phyloP scores from a whole-genome alignment of 2,329 filamentous ascomycete species.

The Nemania diffusa region DNA sequence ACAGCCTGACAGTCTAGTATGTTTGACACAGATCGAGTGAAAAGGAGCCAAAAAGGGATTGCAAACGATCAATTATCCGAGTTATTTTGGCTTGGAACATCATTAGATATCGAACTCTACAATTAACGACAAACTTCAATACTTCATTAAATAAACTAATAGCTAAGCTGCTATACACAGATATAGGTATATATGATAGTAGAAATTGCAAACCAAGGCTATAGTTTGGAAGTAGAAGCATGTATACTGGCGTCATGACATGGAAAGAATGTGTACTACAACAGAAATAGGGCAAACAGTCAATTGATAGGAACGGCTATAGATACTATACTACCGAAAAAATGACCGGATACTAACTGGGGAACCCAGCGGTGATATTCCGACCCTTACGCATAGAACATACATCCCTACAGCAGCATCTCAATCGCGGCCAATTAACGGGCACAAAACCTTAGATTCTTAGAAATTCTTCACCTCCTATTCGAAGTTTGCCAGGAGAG shows the following conservation, averaged over 20 bases:
- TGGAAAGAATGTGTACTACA: not conserved
- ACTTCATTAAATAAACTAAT: no score
- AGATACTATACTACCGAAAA: not conserved
- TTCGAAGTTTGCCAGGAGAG: not conserved
- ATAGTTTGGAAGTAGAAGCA: not conserved
- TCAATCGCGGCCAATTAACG: not conserved
- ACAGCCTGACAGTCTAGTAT: not conserved
- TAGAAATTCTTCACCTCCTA: not conserved
- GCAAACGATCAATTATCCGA: not conserved
- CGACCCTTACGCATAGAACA: not conserved
- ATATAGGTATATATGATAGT: not conserved
- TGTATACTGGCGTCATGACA: not conserved
- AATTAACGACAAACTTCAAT: no score
- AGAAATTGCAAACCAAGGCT: no score
- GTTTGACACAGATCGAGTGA: not conserved
- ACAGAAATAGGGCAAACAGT: not conserved
- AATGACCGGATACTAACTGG: not conserved
- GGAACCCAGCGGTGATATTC: not conserved
- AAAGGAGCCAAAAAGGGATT: not conserved
- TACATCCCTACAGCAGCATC: not conserved
- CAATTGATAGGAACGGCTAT: not conserved
- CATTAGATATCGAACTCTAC: no score
- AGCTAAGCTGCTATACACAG: no score
- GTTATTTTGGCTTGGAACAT: not conserved
- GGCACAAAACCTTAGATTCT: not conserved